phyloP scores from a whole-genome alignment of 768 basidiomycete species.

The Austroboletus eburneus region DNA sequence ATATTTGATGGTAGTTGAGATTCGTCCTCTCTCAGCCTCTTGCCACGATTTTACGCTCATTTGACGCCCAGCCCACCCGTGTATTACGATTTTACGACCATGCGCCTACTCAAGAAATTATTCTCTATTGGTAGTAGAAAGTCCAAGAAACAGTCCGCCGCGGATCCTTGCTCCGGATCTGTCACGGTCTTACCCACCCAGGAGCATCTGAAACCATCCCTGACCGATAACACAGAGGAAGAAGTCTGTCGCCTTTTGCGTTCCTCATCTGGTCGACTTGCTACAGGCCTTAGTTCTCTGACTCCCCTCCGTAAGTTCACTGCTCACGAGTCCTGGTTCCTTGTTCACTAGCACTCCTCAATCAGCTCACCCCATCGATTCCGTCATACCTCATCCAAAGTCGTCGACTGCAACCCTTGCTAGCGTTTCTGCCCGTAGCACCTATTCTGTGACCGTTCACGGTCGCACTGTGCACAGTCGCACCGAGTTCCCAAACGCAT shows the following conservation, averaged over 20 bases:
- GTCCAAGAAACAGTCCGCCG: slow-evolving; percentile 41
- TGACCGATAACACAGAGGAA: slow-evolving; percentile 44
- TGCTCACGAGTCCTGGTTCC: neutral
- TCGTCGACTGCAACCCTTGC: slow-evolving; percentile 51
- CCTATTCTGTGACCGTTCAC: slow-evolving; percentile 72
- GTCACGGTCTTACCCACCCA: slow-evolving; percentile 27
- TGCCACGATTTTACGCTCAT: slow-evolving; percentile 21
- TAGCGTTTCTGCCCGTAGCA: slow-evolving; percentile 51
- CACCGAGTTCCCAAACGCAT: slow-evolving; percentile 65
- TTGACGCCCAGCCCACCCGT: too few relatives aligned
- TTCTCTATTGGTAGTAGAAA: slow-evolving; percentile 67
- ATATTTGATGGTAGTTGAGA: slow-evolving; percentile 43
- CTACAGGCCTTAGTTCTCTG: slow-evolving; percentile 52
- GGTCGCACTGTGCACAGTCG: slow-evolving; percentile 54
- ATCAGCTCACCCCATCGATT: slow-evolving; percentile 65
- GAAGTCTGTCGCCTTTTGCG: slow-evolving; percentile 53
- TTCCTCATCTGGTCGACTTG: slow-evolving; percentile 67
- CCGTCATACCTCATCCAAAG: slow-evolving; percentile 45
- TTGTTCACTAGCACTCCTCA: neutral
- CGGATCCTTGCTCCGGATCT: slow-evolving; percentile 24
- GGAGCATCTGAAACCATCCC: slow-evolving; percentile 9
- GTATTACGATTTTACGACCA: slow-evolving; percentile 27
- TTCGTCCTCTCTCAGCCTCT: slow-evolving; percentile 8
- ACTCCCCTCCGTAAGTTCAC: slow-evolving; percentile 65
- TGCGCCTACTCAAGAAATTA: slow-evolving; percentile 48